Evolutionary conservation across 148 eudicot species (phyloP).

Genomic region (Rhododendron henanense): DNA sequence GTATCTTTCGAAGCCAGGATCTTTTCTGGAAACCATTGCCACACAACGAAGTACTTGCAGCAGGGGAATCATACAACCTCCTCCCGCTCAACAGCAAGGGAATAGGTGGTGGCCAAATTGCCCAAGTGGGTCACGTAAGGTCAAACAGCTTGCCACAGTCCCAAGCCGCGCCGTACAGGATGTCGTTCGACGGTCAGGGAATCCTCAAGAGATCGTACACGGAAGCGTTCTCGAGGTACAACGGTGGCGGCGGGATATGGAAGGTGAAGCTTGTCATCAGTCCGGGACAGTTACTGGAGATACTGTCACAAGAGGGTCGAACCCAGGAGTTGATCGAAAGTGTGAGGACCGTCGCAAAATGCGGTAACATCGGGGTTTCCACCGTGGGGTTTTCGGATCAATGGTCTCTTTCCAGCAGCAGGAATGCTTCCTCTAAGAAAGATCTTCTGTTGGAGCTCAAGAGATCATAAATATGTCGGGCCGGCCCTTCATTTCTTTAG

Average conservation of each 20-base stretch:
- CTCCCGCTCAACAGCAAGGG: conserved; percentile 42
- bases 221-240: conserved; percentile 22
- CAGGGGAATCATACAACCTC: conserved; percentile 71
- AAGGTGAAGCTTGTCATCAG: conserved; percentile 83
- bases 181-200: conserved; percentile 54
- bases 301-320: conserved; percentile 55
- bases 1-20: conserved; percentile 56
- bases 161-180: conserved; percentile 41
- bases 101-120: neutral
- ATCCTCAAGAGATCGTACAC: conserved; percentile 41
- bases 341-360: conserved; percentile 81
- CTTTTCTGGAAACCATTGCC: conserved; percentile 70
- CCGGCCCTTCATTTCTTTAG: neutral
- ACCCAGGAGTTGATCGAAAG: conserved; percentile 77
- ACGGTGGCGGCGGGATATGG: conserved; percentile 49
- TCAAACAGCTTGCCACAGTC: conserved; percentile 55
- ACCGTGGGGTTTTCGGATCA: conserved; percentile 57
- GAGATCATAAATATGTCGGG: neutral
- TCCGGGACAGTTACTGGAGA: conserved; percentile 64
- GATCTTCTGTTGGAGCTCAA: conserved; percentile 15
- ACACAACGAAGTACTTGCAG: conserved; percentile 46
- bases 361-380: conserved; percentile 41
- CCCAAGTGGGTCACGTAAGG: conserved; percentile 53
- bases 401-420: conserved; percentile 61
- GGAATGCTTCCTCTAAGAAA: conserved; percentile 40